Evolutionary conservation across 306 rosid species (phyloP).

Genomic region (Citrullus mucosospermus): DNA sequence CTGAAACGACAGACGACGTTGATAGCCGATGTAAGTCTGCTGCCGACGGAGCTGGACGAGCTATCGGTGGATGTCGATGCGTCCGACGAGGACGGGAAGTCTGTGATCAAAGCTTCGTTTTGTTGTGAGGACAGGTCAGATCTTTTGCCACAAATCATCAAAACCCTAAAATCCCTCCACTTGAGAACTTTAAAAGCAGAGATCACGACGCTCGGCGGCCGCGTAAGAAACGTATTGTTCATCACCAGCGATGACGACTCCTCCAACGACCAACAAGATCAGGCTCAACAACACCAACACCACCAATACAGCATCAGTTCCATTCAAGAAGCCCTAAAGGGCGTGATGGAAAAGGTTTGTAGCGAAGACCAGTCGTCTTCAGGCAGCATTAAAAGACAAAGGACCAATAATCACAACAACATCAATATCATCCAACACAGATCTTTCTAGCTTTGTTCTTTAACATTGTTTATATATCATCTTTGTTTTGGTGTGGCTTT

Average conservation of each 20-base stretch:
- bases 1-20: constrained; percentile 66
- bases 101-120: constrained; percentile 64
- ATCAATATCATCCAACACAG: constrained; percentile 43
- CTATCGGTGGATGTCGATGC: constrained; percentile 62
- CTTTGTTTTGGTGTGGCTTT: constrained; percentile 1
- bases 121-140: constrained; percentile 87
- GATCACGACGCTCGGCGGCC: constrained; percentile 66
- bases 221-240: constrained; percentile 68
- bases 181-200: constrained; percentile 71
- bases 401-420: constrained; percentile 33
- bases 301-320: constrained; percentile 52
- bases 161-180: constrained; percentile 47
- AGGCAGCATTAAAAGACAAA: constrained; percentile 76
- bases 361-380: constrained; percentile 39
- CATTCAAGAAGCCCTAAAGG: constrained; percentile 74
- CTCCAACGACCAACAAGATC: constrained; percentile 7
- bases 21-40: constrained; percentile 58
- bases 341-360: constrained; percentile 63
- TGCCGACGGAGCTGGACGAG: constrained; percentile 70
- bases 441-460: constrained; percentile 18
- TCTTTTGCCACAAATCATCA: constrained; percentile 70
- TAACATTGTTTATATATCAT: background rate
- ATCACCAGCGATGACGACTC: constrained; percentile 50
- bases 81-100: constrained; percentile 53
- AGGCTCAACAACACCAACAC: constrained; percentile 7